Evolutionary conservation across 495 filamentous ascomycete species (phyloP).

Genomic region (Patellaria atrata): DNA sequence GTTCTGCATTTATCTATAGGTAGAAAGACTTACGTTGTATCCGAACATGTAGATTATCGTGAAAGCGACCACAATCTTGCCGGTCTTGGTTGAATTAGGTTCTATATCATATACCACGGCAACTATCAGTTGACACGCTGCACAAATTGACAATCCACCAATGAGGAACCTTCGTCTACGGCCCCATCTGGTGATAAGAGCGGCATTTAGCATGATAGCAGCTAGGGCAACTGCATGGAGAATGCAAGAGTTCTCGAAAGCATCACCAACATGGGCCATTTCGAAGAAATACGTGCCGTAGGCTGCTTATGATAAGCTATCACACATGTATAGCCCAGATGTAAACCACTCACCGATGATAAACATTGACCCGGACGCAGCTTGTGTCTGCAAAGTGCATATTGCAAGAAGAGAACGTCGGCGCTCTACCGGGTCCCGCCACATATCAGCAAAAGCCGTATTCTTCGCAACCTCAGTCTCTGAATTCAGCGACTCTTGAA

Average conservation of each 20-base stretch:
- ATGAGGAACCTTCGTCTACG: constrained; percentile 39
- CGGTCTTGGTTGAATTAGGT: constrained; percentile 33
- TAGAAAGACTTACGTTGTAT: constrained; percentile 30
- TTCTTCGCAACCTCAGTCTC: constrained; percentile 33
- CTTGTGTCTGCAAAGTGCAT: constrained; percentile 38
- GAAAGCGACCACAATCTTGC: constrained; percentile 38
- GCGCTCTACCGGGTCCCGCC: constrained; percentile 37
- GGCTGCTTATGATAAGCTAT: constrained; percentile 18
- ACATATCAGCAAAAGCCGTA: constrained; percentile 36
- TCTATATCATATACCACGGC: constrained; percentile 39
- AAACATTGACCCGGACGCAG: constrained; percentile 46
- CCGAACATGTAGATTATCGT: constrained; percentile 42
- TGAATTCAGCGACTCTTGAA: constrained; percentile 35
- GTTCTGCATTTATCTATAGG: not conserved
- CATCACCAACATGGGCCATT: constrained; percentile 43
- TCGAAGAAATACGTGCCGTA: constrained; percentile 54
- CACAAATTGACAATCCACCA: constrained; percentile 37
- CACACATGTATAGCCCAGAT: constrained; percentile 1
- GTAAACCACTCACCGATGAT: constrained; percentile 29
- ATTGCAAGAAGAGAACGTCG: constrained; percentile 38
- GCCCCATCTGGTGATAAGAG: constrained; percentile 39
- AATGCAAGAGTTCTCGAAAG: constrained; percentile 45
- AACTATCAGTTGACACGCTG: constrained; percentile 38
- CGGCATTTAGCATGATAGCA: constrained; percentile 40
- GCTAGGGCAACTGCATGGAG: constrained; percentile 40